phyloP scores from a whole-genome alignment of 257 asterid species.

The Nicotiana obtusifolia region DNA sequence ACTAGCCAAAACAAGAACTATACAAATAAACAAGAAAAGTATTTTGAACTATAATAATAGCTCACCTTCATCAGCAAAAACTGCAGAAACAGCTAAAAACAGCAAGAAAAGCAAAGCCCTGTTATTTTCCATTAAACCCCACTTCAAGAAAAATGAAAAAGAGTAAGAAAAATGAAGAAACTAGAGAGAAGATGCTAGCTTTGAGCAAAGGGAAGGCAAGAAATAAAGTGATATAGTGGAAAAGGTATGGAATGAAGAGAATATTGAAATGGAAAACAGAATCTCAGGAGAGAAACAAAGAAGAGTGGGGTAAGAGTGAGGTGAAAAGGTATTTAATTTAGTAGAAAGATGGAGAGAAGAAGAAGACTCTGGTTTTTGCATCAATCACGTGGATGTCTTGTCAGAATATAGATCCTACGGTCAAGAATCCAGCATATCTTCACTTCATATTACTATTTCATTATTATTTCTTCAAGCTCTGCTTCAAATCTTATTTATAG shows the following conservation, averaged over 20 bases:
- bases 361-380: slow-evolving; percentile 19
- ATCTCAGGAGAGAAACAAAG: background rate
- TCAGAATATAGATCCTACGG: slow-evolving; percentile 56
- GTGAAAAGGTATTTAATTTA: slow-evolving; percentile 26
- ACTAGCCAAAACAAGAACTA: background rate
- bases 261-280: slow-evolving; percentile 7
- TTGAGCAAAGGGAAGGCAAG: background rate
- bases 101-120: slow-evolving; percentile 36
- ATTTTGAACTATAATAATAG: background rate
- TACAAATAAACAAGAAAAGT: too few species aligned
- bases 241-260: background rate
- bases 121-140: background rate
- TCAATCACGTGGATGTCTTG: slow-evolving; percentile 37
- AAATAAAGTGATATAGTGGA: background rate
- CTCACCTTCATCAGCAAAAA: slow-evolving; percentile 77
- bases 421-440: slow-evolving; percentile 23
- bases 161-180: background rate
- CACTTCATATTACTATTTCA: too few species aligned
- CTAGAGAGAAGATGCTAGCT: slow-evolving; percentile 8
- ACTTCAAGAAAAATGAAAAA: background rate
- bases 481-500: background rate
- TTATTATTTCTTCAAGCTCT: slow-evolving; percentile 10
- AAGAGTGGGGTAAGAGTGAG: slow-evolving; percentile 18
- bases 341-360: background rate
- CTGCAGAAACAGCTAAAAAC: slow-evolving; percentile 51